Evolutionary conservation across 208 protist genomes (phyloP), one percentile per base, ranked within the genome.

Genomic region (Acanthamoeba castellanii): DNA sequence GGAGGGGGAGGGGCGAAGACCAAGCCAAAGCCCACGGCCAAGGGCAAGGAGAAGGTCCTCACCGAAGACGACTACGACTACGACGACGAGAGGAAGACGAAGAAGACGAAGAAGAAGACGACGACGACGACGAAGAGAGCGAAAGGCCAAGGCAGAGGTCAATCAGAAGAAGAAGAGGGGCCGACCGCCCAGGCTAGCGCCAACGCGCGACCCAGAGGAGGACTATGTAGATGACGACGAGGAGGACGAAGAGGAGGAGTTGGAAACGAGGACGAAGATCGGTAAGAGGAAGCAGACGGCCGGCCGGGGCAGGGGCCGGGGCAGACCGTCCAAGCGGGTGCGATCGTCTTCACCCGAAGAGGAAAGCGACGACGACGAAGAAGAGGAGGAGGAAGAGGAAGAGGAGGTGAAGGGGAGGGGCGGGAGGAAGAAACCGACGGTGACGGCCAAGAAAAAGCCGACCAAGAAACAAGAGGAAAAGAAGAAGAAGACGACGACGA

Each of bases 91-190:
- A 22, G 59, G 59, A 66, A 66, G 66, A 47, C 14, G 42, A 84
- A 22, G 76, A 84, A 84, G 76, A 84, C 11, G 76, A 84, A 55
- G 76, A 84, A 11, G 25, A 84, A 57, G 76, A 57, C 1, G 45
- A 55, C 11, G 70, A 78, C 14, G 70, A 78, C 11, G 70, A 78
- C 2, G 37, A 30, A n/a, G 37, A 25, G 72, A 37, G 72, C 27
- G 70, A 7, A 78, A 78, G 70, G 32, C 70, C 2, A 14, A 27
- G 70, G n/a, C 37, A 42, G 37, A 1, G 37, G 37, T 42, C 37
- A 42, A 42, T 42, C 37, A 42, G 37, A 42, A 42, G 37, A 42
- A 42, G 37, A 42, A 42, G 37, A 42, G 37, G 37, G 37, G 37
- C 37, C 37, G 37, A 42, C 37, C 37, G 37, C 37, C 37, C 37